Percentiles rank a stretch among this genome's conserved stretches.
Conservation (phyloP, 345 rosid genomes). For the Erucastrum elatum region DNA sequence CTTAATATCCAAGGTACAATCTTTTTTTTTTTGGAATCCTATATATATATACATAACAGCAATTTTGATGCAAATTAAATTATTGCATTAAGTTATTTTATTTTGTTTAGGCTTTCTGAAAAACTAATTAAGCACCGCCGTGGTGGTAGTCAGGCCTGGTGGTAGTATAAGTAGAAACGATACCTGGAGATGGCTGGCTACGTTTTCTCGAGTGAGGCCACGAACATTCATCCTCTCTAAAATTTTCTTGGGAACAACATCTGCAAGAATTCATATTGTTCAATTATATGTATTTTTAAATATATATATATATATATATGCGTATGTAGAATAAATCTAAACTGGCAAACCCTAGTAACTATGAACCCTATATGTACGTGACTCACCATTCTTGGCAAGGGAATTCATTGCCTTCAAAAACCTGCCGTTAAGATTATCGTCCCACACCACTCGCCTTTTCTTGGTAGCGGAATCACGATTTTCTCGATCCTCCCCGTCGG, state of each 20-base stretch:
- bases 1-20: neutral
- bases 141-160: neutral
- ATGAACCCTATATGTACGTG: slow-evolving; percentile 9
- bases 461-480: slow-evolving; percentile 57
- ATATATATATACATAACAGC: neutral
- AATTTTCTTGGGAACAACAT: slow-evolving; percentile 81
- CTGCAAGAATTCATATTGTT: slow-evolving; percentile 41
- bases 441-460: slow-evolving; percentile 82
- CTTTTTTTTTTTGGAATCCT: too few relatives aligned
- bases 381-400: slow-evolving; percentile 58
- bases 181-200: slow-evolving; percentile 93
- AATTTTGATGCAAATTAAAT: too few relatives aligned
- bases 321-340: neutral
- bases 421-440: slow-evolving; percentile 63
- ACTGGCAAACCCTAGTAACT: neutral
- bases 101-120: neutral
- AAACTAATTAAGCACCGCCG: neutral
- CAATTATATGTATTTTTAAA: neutral
- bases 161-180: slow-evolving; percentile 11
- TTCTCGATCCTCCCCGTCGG: slow-evolving; percentile 51
- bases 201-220: slow-evolving; percentile 71
- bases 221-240: slow-evolving; percentile 76
- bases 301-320: too few relatives aligned
- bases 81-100: too few relatives aligned
- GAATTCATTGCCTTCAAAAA: slow-evolving; percentile 64